These are phyloP conservation scores for Arthrinium phaeospermum DNA, from an alignment of 2,329 filamentous ascomycete genomes.

Conservation along the genomic window DNA sequence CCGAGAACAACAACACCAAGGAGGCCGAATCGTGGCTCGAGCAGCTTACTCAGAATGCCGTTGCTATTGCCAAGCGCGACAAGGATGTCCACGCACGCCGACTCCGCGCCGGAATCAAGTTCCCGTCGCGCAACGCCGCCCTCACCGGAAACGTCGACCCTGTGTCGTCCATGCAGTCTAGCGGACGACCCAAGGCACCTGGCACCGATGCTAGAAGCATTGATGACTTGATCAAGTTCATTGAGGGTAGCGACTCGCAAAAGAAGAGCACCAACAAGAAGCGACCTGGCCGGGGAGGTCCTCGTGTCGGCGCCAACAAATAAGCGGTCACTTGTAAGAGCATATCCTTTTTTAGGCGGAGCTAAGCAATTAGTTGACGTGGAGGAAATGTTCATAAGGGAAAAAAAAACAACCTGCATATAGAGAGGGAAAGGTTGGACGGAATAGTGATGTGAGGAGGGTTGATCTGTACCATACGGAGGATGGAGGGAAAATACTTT, in stretches of 20 bases:
- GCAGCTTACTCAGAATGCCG: conserved; percentile 93
- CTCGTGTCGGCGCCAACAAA: conserved; percentile 46
- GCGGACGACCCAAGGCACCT: conserved; percentile 38
- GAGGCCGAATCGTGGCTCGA: conserved; percentile 97
- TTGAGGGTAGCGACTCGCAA: conserved; percentile 74
- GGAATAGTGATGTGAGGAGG: neutral
- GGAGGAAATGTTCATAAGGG: neutral
- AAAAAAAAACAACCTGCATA: neutral
- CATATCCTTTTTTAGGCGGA: neutral
- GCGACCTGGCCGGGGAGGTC: conserved; percentile 58
- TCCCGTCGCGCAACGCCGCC: conserved; percentile 68
- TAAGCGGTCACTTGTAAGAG: neutral
- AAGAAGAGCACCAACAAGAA: conserved; percentile 60
- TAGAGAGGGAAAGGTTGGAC: neutral
- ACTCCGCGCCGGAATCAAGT: conserved; percentile 71
- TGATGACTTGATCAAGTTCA: conserved; percentile 92
- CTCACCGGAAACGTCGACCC: conserved; percentile 51
- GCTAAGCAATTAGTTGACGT: neutral
- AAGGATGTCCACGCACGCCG: conserved; percentile 82
- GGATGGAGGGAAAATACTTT: neutral
- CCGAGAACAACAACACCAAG: conserved; percentile 96
- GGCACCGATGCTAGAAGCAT: conserved; percentile 80
- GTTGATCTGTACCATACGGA: conserved; percentile 9
- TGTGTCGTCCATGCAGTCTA: conserved; percentile 34
- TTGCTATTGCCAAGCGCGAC: conserved; percentile 90